These are phyloP conservation scores for Dalbergia cochinchinensis DNA, from an alignment of 306 rosid species.

Conservation along the genomic window DNA sequence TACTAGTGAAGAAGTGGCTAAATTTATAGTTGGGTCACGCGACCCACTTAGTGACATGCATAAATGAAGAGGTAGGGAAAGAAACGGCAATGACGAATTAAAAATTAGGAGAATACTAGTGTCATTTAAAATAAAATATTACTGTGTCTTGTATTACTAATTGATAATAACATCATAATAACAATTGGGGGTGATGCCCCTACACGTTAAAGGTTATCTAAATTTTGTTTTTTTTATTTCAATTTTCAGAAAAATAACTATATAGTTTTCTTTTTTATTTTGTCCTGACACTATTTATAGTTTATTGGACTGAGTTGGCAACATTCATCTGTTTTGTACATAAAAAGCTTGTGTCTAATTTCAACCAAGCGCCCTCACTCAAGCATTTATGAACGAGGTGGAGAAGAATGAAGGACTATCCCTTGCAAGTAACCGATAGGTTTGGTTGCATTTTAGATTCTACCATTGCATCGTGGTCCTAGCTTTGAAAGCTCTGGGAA, in stretches of 20 bases:
- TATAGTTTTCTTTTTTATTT: too few species aligned
- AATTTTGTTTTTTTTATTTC: neutral
- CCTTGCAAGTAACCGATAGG: neutral
- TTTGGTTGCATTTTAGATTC: slow-evolving; percentile 1
- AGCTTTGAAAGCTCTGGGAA: too few species aligned
- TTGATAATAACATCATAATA: neutral
- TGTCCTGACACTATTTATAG: neutral
- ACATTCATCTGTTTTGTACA: neutral
- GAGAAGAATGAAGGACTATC: slow-evolving; percentile 4
- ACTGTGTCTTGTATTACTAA: too few species aligned
- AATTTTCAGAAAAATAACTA: too few species aligned
- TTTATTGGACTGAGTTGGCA: neutral
- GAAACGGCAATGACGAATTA: neutral
- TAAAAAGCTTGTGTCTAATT: slow-evolving; percentile 6
- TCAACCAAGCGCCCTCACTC: neutral
- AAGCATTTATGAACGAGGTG: neutral
- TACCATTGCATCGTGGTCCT: neutral
- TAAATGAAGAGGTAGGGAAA: neutral
- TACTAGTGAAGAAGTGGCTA: neutral
- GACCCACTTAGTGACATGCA: neutral
- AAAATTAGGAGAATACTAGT: neutral
- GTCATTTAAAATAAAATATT: neutral
- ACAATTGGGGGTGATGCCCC: neutral
- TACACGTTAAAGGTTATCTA: neutral
- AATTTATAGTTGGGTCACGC: slow-evolving; percentile 11